Evolutionary conservation across 352 stramenopile species (phyloP).

Genomic region (Globisporangium cederbergense): DNA sequence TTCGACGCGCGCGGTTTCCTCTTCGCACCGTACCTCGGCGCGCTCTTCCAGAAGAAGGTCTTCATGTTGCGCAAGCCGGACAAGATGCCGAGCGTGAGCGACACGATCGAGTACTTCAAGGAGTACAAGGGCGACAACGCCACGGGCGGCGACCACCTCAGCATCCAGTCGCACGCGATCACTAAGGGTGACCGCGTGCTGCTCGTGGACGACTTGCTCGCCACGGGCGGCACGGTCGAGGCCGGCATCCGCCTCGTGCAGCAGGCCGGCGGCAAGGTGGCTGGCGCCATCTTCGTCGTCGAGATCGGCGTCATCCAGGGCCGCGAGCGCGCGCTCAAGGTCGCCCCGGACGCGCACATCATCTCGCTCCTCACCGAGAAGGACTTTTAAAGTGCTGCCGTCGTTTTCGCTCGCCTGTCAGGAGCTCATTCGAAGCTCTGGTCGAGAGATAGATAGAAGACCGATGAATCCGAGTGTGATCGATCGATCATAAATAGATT

Average conservation of each 20-base stretch:
- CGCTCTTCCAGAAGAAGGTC: slow-evolving; percentile 95
- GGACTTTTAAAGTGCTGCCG: slow-evolving; percentile 38
- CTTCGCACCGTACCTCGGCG: slow-evolving; percentile 93
- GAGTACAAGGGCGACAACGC: slow-evolving; percentile 89
- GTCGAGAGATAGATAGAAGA: background rate
- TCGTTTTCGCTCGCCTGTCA: background rate
- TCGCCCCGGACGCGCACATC: slow-evolving; percentile 36
- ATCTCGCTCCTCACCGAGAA: slow-evolving; percentile 73
- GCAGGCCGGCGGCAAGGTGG: slow-evolving; percentile 80
- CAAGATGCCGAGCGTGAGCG: slow-evolving; percentile 95
- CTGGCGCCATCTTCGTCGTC: slow-evolving; percentile 94
- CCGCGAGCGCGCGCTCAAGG: slow-evolving; percentile 42
- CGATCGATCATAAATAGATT: background rate
- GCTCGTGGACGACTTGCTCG: slow-evolving; percentile 97
- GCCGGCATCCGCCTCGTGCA: slow-evolving; percentile 87
- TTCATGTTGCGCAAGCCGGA: slow-evolving; percentile 98
- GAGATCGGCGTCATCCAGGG: slow-evolving; percentile 83
- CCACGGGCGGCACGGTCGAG: slow-evolving; percentile 93
- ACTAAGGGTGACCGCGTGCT: slow-evolving; percentile 86
- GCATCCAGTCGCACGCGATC: slow-evolving; percentile 82
- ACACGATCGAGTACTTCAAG: slow-evolving; percentile 92
- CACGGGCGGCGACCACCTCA: slow-evolving; percentile 78
- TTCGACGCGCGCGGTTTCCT: slow-evolving; percentile 97
- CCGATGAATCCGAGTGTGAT: background rate
- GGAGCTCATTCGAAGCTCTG: background rate